Evolutionary conservation across 495 filamentous ascomycete genomes (phyloP), one percentile per base, ranked within the genome.

Genomic region (Tuber brumale): DNA sequence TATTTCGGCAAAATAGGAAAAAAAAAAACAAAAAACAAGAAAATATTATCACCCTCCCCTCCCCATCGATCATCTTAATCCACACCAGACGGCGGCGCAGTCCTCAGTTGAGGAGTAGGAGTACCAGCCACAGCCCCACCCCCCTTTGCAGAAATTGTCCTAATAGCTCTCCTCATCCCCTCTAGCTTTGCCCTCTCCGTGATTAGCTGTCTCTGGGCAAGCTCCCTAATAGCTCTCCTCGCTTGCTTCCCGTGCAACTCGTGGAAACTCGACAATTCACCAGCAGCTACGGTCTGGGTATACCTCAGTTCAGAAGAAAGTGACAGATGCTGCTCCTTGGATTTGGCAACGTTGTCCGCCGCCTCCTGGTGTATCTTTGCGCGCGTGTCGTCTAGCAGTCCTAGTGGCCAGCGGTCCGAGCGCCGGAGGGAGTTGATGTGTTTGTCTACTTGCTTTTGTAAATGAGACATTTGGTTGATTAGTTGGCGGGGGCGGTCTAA

Each of bases 181-280:
- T 95, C 93, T 73, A 97, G 86, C 76, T 93, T 87, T 83, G 93
- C 90, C 77, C 87, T 89, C 85, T 99, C 96, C 45, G 86, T 84
- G 10, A 95, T 88, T 46, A 98, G 84, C 86, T 93, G 93, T 73
- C 90, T 89, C 84, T 87, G 89, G 48, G 92, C 95, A 80, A 97
- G 89, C 23, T 92, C 88, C 76, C 87, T 88, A 51, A 97, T 89
- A 5, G 92, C 92, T 77, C 88, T 89, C 42, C 89, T 86, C 3
- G 92, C 94, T 84, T 93, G 88, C 78, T 89, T 89, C 79, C 91
- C 93, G 72, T 94, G 90, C 86, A 93, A 89, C 21, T 95, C 93
- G 80, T 97, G 93, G 92, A 95, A 98, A 3, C 93, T 94, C 1
- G 95, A 95, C 76, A 99, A 83, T 83, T 99, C 96, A 12, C 89